Percentiles rank a stretch among this genome's conserved stretches.
Evolutionary conservation across 1,284 basidiomycete species (phyloP).

Genomic region (Peniophora sp.): DNA sequence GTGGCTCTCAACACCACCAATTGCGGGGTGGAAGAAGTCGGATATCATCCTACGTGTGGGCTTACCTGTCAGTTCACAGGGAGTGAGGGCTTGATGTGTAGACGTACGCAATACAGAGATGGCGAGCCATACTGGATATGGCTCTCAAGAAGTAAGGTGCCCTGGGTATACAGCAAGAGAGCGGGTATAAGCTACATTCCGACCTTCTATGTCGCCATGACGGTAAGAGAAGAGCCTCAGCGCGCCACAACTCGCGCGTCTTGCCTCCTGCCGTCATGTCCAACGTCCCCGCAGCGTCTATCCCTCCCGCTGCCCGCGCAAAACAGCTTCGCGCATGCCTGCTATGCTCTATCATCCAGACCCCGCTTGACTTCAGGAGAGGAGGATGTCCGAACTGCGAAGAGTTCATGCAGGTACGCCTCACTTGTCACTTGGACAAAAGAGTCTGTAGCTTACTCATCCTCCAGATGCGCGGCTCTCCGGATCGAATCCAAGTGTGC

Average conservation of each 20-base stretch:
- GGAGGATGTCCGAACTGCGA: constrained; percentile 97
- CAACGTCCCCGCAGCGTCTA: constrained; percentile 24
- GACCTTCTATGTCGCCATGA: no score
- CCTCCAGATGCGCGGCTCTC: constrained; percentile 78
- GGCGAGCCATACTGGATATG: not conserved
- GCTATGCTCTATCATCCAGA: constrained; percentile 86
- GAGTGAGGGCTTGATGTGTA: not conserved
- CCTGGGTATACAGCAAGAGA: no score
- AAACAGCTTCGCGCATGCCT: constrained; percentile 84
- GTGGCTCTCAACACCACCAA: constrained; percentile 96
- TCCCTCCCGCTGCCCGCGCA: constrained; percentile 56
- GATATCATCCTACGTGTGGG: constrained; percentile 85
- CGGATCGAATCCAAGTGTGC: constrained; percentile 79
- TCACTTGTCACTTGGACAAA: not conserved
- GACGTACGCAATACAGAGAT: not conserved
- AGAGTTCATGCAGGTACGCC: constrained; percentile 78
- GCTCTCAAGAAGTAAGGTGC: not conserved
- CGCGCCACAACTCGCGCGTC: not conserved
- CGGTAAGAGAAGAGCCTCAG: not conserved
- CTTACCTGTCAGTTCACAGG: not conserved
- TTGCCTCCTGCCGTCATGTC: not conserved
- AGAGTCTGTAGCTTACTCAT: not conserved
- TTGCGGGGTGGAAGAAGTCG: constrained; percentile 94
- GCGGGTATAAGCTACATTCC: no score
- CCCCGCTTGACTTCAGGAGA: constrained; percentile 77